phyloP scores from a whole-genome alignment of 352 stramenopile species.

The Aphanomyces euteiches region DNA sequence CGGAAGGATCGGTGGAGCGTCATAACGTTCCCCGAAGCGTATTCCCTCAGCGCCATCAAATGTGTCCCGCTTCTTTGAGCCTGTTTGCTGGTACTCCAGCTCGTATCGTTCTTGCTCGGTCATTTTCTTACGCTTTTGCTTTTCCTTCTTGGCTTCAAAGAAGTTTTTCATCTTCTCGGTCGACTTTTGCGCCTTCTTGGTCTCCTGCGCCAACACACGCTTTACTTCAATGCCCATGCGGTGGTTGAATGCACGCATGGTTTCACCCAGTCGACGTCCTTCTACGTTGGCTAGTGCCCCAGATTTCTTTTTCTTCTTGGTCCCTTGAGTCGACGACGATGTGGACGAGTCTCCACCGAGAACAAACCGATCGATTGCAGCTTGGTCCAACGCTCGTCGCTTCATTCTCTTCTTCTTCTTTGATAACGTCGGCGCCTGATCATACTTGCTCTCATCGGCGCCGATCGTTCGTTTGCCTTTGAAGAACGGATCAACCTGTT shows the following conservation, averaged over 20 bases:
- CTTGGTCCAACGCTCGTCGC: slow-evolving; percentile 57
- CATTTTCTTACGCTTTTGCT: slow-evolving; percentile 65
- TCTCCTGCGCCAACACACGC: slow-evolving; percentile 78
- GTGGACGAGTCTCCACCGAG: slow-evolving; percentile 35
- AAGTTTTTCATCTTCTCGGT: slow-evolving; percentile 76
- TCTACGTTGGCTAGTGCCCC: slow-evolving; percentile 6
- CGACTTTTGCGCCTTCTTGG: slow-evolving; percentile 66
- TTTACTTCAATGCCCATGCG: slow-evolving; percentile 80
- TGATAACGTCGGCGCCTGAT: slow-evolving; percentile 63
- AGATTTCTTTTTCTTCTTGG: slow-evolving; percentile 31
- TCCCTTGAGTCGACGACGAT: slow-evolving; percentile 30
- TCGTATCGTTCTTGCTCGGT: slow-evolving; percentile 79
- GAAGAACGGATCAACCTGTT: slow-evolving; percentile 84
- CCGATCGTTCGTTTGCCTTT: slow-evolving; percentile 65
- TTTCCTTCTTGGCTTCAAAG: slow-evolving; percentile 74
- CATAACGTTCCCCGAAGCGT: slow-evolving; percentile 69
- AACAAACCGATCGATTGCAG: slow-evolving; percentile 62
- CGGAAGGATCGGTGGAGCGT: slow-evolving; percentile 75
- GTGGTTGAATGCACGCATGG: slow-evolving; percentile 82
- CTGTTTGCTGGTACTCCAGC: slow-evolving; percentile 64
- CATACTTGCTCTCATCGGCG: slow-evolving; percentile 64
- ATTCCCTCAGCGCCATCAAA: slow-evolving; percentile 62
- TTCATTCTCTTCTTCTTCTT: slow-evolving; percentile 73
- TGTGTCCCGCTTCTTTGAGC: slow-evolving; percentile 63
- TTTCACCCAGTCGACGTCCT: slow-evolving; percentile 40